Conservation (phyloP, 2,329 filamentous ascomycete species). For the Hypoxylon sp. region DNA sequence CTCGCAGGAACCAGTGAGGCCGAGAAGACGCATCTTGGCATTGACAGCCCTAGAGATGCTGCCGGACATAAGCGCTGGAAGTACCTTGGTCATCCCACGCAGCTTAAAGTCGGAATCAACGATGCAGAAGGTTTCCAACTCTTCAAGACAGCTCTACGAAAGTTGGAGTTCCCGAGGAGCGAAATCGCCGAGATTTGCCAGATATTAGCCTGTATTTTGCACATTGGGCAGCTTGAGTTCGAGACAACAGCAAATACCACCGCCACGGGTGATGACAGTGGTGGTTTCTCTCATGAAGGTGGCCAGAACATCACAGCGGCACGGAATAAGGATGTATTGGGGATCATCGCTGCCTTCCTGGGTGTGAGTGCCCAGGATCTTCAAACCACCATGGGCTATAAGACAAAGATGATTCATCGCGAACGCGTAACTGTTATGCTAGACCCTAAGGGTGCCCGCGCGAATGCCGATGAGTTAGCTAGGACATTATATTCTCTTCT, state of each 20-base stretch:
- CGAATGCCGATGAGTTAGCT: conserved; percentile 94
- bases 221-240: conserved; percentile 97
- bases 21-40: conserved; percentile 87
- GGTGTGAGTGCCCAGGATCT: conserved; percentile 86
- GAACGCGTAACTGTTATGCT: conserved; percentile 99
- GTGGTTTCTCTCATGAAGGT: conserved; percentile 96
- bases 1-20: conserved; percentile 90
- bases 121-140: conserved; percentile 96
- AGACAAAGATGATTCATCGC: conserved; percentile 95
- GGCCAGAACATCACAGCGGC: conserved; percentile 88
- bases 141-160: conserved; percentile 95
- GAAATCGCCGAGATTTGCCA: conserved; percentile 99
- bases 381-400: conserved; percentile 91
- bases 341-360: conserved; percentile 92
- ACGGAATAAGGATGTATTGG: conserved; percentile 92
- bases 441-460: conserved; percentile 89
- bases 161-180: conserved; percentile 91
- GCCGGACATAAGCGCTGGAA: conserved; percentile 85
- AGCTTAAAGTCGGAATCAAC: conserved; percentile 97
- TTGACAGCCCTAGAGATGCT: conserved; percentile 63
- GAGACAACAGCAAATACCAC: conserved; percentile 84
- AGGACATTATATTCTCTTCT: conserved; percentile 93
- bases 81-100: conserved; percentile 95
- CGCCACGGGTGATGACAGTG: conserved; percentile 88
- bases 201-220: conserved; percentile 92